Evolutionary conservation across 2,329 filamentous ascomycete genomes (phyloP).

Genomic region (Cryphonectria carpinicola): DNA sequence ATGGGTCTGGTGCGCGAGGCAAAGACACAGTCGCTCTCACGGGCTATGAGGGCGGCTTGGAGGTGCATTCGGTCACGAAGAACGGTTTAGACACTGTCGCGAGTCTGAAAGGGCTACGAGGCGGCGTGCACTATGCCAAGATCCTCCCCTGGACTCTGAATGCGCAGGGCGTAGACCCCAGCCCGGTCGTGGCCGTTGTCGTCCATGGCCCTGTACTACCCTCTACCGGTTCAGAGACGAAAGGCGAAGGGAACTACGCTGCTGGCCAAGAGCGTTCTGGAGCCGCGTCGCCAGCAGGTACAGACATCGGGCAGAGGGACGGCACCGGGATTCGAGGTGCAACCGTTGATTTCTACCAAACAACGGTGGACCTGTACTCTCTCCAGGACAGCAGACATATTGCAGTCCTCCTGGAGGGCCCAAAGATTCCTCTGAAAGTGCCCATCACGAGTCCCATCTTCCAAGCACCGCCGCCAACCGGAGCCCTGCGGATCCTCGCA

Average conservation of each 20-base stretch:
- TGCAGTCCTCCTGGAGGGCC: constrained; percentile 73
- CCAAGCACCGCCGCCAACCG: constrained; percentile 69
- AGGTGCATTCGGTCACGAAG: constrained; percentile 74
- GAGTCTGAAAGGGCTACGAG: constrained; percentile 75
- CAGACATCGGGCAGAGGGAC: constrained; percentile 36
- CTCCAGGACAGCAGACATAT: constrained; percentile 74
- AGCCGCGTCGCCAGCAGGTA: constrained; percentile 46
- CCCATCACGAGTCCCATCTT: constrained; percentile 66
- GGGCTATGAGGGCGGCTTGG: constrained; percentile 79
- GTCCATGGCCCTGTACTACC: constrained; percentile 76
- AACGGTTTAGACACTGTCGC: constrained; percentile 72
- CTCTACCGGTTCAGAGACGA: constrained; percentile 39
- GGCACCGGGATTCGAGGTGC: constrained; percentile 36
- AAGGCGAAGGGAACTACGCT: constrained; percentile 40
- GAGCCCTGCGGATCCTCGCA: constrained; percentile 74
- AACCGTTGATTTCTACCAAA: constrained; percentile 72
- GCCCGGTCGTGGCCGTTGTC: constrained; percentile 78
- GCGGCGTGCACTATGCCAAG: constrained; percentile 80
- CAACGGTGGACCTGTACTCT: constrained; percentile 87
- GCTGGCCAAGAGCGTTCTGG: constrained; percentile 40
- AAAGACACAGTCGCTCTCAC: constrained; percentile 67
- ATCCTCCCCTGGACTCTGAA: constrained; percentile 71
- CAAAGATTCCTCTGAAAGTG: constrained; percentile 62
- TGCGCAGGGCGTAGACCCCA: constrained; percentile 57
- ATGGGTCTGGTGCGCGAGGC: constrained; percentile 47